Evolutionary conservation across 2,329 filamentous ascomycete species (phyloP).

Genomic region (Thermothelomyces thermophilus): DNA sequence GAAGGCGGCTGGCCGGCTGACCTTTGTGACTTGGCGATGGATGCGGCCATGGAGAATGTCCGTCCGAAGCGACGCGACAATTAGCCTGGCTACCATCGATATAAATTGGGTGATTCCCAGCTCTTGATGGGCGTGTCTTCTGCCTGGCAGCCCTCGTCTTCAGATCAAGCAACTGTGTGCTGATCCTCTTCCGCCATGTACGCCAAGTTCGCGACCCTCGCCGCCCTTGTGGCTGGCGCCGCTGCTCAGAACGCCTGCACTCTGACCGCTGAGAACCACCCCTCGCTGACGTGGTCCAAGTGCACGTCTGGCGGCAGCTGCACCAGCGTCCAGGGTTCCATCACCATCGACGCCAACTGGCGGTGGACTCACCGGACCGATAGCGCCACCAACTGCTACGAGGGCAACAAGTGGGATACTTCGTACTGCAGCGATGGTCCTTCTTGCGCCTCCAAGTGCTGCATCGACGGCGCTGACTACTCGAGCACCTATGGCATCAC

Average conservation of each 20-base stretch:
- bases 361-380: slow-evolving; percentile 48
- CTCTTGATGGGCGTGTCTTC: too few relatives aligned
- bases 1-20: not conserved
- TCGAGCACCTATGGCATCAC: slow-evolving; percentile 47
- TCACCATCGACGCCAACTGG: slow-evolving; percentile 57
- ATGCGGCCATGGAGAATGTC: not conserved
- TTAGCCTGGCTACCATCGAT: slow-evolving; percentile 14
- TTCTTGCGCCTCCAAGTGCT: slow-evolving; percentile 43
- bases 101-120: slow-evolving; percentile 14
- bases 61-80: not conserved
- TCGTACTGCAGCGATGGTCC: slow-evolving; percentile 36
- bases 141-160: slow-evolving; percentile 18
- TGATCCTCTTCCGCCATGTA: slow-evolving; percentile 22
- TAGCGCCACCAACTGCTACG: slow-evolving; percentile 50
- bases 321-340: slow-evolving; percentile 40
- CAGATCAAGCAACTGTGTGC: slow-evolving; percentile 19
- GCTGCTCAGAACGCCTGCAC: slow-evolving; percentile 47
- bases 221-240: slow-evolving; percentile 37
- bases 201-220: slow-evolving; percentile 31
- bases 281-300: slow-evolving; percentile 45
- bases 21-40: not conserved
- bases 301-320: slow-evolving; percentile 47
- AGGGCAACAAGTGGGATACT: slow-evolving; percentile 43
- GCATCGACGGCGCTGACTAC: slow-evolving; percentile 49
- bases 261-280: slow-evolving; percentile 44